These are phyloP conservation scores for Trichoderma sp. DNA, from an alignment of 2,329 filamentous ascomycete species.

Conservation along the genomic window DNA sequence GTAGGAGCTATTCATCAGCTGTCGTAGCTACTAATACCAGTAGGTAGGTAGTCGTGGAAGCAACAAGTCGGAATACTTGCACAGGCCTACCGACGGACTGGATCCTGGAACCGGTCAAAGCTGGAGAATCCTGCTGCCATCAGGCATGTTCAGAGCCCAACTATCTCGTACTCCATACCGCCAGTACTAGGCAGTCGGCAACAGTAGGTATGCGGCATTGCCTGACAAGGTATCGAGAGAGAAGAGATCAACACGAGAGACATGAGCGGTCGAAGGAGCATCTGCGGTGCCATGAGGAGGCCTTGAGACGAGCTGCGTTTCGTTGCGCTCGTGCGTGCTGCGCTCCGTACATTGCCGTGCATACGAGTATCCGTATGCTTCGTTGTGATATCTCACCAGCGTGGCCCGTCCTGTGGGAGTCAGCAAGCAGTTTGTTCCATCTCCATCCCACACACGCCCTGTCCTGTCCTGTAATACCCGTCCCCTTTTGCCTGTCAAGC, in stretches of 20 bases:
- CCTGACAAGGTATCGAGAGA: no score
- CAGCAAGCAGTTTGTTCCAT: conserved; percentile 20
- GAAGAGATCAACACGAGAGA: neutral
- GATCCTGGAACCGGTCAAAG: no score
- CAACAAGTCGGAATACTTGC: no score
- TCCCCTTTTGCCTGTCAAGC: conserved; percentile 1
- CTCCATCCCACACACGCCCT: conserved; percentile 16
- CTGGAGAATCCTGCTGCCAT: no score
- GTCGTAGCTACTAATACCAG: no score
- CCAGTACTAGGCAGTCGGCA: no score
- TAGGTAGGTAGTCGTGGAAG: no score
- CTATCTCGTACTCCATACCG: no score
- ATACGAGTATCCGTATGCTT: neutral
- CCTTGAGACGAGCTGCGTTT: neutral
- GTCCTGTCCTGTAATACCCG: neutral
- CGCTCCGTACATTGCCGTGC: conserved; percentile 9
- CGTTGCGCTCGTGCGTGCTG: conserved; percentile 3
- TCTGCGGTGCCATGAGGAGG: neutral
- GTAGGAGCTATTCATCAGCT: no score
- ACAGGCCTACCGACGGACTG: no score
- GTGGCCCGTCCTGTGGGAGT: neutral
- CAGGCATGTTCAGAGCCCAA: no score
- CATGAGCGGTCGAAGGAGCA: neutral
- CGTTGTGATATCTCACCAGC: conserved; percentile 16
- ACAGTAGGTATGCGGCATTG: no score